Base-by-base conservation (phyloP, 768 basidiomycete species). In the Boletus fagicola region DNA sequence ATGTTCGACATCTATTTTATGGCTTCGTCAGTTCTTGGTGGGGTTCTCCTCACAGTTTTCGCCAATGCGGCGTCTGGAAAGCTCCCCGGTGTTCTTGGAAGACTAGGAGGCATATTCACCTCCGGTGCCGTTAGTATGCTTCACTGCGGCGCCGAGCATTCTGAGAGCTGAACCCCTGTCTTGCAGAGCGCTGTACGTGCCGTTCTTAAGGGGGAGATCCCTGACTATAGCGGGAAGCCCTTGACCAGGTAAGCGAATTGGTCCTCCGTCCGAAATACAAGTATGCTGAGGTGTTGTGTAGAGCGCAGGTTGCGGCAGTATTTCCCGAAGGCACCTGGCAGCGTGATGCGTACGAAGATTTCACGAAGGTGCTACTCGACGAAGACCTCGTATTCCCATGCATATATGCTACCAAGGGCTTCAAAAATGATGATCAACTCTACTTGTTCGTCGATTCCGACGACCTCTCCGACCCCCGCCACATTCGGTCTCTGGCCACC, bases 401-500 rank as follows among this genome's bases (percentile, higher is more conserved):
- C 58, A 38, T 66, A 30, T 65, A 66, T 5, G 65, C 64, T 2
- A 58, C 65, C 31, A 65, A 66, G 43, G 64, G 64, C 7, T 66
- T 65, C 47, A 66, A 66, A 35, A 63, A 56, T 12, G 64, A 66
- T 9, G 58, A 62, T 10, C 61, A 65, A 36, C 33, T 60, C 12
- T 65, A 66, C 51, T 26, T 66, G 33, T 65, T 65, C 49, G 60
- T 65, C 44, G 65, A 62, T 42, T 65, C 65, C 5, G 65, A 65
- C 18, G 64, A 66, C 51, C 50, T 65, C 38, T 66, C 64, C 36
- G 50, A 66, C 28, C 51, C 54, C 33, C 64, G 64, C 16, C 64
- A 65, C 38, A 63, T 65, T 36, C 50, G 53, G 20, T 53, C 64
- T n/a, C 50, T 65, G 10, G 64, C 64, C 28, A 49, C 53, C 26